Conservation (phyloP, 495 filamentous ascomycete genomes). For the Parmelia sp. region DNA sequence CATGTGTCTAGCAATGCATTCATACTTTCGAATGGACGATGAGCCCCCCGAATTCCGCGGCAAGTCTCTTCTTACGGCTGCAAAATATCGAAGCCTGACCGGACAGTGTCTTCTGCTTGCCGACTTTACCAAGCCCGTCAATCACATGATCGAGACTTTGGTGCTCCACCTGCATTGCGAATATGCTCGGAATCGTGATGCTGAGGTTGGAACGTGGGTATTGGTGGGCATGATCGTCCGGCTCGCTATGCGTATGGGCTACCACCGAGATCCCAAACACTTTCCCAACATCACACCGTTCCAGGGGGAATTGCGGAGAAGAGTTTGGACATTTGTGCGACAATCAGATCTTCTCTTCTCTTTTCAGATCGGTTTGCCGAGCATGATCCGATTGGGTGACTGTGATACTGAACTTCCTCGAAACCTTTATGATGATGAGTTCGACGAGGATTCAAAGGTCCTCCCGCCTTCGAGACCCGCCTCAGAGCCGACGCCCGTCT, state of each 20-base stretch:
- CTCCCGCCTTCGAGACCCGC: conserved; percentile 69
- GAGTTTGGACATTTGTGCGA: conserved; percentile 81
- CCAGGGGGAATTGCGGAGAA: conserved; percentile 83
- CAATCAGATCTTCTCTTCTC: conserved; percentile 82
- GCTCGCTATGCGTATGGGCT: conserved; percentile 89
- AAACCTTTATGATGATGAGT: conserved; percentile 93
- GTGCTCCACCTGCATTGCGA: conserved; percentile 80
- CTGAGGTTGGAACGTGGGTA: conserved; percentile 77
- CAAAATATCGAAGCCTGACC: conserved; percentile 70
- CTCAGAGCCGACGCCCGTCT: conserved; percentile 75
- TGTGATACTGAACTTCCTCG: conserved; percentile 80
- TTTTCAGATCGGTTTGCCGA: conserved; percentile 83
- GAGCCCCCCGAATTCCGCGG: conserved; percentile 76
- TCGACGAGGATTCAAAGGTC: conserved; percentile 67
- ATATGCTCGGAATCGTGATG: conserved; percentile 68
- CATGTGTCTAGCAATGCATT: conserved; percentile 84
- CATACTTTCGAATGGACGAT: conserved; percentile 82
- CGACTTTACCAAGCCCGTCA: conserved; percentile 82
- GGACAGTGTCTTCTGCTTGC: conserved; percentile 82
- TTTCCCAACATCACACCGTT: conserved; percentile 79
- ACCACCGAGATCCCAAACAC: conserved; percentile 83
- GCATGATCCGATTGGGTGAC: conserved; percentile 75
- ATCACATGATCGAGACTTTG: conserved; percentile 83
- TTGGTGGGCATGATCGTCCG: conserved; percentile 73
- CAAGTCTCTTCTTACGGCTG: conserved; percentile 68